Evolutionary conservation across 2,329 filamentous ascomycete genomes (phyloP).

Genomic region (Aspergillus proliferans): DNA sequence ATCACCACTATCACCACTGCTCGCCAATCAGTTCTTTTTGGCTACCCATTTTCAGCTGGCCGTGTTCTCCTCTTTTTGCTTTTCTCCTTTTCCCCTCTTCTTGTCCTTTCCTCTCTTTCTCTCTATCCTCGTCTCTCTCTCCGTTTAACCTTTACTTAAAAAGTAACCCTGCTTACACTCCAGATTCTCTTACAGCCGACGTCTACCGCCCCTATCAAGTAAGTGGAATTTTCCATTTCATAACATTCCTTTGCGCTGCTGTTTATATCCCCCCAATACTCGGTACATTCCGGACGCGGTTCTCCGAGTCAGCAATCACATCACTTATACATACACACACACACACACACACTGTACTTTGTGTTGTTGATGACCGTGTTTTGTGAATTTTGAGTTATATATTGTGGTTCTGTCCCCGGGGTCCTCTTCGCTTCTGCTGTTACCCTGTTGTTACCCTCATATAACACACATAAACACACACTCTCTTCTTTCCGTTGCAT

Average conservation of each 20-base stretch:
- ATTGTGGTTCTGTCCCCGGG: too few relatives aligned
- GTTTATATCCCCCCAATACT: neutral
- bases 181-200: conserved; percentile 21
- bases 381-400: too few relatives aligned
- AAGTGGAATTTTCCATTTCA: conserved; percentile 17
- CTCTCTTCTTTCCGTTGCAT: neutral
- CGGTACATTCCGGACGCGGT: too few relatives aligned
- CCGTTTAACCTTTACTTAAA: conserved; percentile 1
- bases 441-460: too few relatives aligned
- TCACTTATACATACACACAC: too few relatives aligned
- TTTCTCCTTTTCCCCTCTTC: conserved; percentile 5
- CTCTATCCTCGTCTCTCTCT: conserved; percentile 8
- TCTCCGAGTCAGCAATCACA: too few relatives aligned
- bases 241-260: conserved; percentile 1
- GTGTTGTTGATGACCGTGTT: too few relatives aligned
- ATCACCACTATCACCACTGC: conserved; percentile 1
- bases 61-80: conserved; percentile 5
- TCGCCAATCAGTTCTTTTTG: conserved; percentile 1
- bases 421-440: too few relatives aligned
- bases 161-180: conserved; percentile 13
- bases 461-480: too few relatives aligned
- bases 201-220: conserved; percentile 34
- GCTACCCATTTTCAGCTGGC: neutral
- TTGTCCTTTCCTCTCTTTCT: conserved; percentile 6
- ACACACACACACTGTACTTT: too few relatives aligned